These are phyloP conservation scores for Choiromyces venosus DNA, from an alignment of 495 filamentous ascomycete species.

Conservation along the genomic window DNA sequence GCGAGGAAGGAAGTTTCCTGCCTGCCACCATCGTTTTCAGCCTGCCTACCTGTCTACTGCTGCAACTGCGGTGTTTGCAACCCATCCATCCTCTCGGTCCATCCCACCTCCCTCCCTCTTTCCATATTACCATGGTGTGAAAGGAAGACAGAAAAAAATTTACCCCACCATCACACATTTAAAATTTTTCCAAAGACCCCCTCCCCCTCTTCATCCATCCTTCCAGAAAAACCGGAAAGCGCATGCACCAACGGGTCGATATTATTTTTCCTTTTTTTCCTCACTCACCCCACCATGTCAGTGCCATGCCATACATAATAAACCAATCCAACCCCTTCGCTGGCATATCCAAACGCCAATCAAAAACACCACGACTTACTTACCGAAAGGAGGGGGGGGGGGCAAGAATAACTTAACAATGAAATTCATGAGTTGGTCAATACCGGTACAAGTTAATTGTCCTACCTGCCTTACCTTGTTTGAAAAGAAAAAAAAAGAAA, in stretches of 20 bases:
- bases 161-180: neutral
- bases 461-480: neutral
- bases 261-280: conserved; percentile 13
- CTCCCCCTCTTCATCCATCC: too few species aligned
- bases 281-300: neutral
- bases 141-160: neutral
- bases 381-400: too few species aligned
- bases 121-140: too few species aligned
- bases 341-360: neutral
- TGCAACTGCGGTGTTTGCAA: neutral
- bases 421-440: conserved; percentile 4
- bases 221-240: conserved; percentile 32
- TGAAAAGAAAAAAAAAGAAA: neutral
- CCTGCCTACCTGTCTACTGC: too few species aligned
- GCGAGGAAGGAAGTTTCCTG: conserved; percentile 24
- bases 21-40: conserved; percentile 12
- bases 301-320: neutral
- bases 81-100: neutral
- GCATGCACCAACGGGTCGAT: conserved; percentile 31
- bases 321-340: neutral
- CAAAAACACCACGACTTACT: conserved; percentile 1
- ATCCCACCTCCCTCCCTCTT: neutral
- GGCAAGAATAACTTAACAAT: neutral
- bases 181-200: too few species aligned
- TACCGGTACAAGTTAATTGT: neutral